Evolutionary conservation across 1,284 basidiomycete species (phyloP).

Genomic region (Rhodotorula sp.): DNA sequence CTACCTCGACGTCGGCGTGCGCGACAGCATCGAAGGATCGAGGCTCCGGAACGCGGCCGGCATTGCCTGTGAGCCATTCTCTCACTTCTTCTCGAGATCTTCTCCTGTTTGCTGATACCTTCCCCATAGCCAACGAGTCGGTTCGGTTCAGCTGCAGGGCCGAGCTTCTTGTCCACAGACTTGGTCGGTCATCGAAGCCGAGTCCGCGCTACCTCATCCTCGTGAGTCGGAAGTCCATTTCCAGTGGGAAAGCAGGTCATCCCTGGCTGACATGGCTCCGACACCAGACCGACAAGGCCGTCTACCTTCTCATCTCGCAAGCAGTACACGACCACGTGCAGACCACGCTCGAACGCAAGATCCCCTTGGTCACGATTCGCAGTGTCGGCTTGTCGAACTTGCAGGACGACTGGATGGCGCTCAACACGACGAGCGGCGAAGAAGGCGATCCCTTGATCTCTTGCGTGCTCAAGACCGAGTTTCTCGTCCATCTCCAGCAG

Average conservation of each 20-base stretch:
- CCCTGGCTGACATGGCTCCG: neutral
- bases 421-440: constrained; percentile 72
- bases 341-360: constrained; percentile 78
- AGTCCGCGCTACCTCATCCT: constrained; percentile 88
- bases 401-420: constrained; percentile 86
- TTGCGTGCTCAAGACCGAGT: constrained; percentile 94
- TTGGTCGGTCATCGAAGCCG: constrained; percentile 83
- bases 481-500: constrained; percentile 76
- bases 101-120: constrained; percentile 3
- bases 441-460: constrained; percentile 95
- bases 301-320: constrained; percentile 75
- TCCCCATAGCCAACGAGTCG: constrained; percentile 55
- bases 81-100: neutral
- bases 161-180: constrained; percentile 82
- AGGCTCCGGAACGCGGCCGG: constrained; percentile 73
- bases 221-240: constrained; percentile 55
- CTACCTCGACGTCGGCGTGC: constrained; percentile 81
- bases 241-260: neutral
- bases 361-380: constrained; percentile 82
- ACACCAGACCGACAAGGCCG: constrained; percentile 78
- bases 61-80: constrained; percentile 63
- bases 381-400: constrained; percentile 81
- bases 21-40: constrained; percentile 73
- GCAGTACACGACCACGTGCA: constrained; percentile 65
- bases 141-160: constrained; percentile 83